Percentiles rank a stretch among this genome's conserved stretches.
phyloP scores from a whole-genome alignment of 2,329 filamentous ascomycete species.

The Zymoseptoria crescenta region DNA sequence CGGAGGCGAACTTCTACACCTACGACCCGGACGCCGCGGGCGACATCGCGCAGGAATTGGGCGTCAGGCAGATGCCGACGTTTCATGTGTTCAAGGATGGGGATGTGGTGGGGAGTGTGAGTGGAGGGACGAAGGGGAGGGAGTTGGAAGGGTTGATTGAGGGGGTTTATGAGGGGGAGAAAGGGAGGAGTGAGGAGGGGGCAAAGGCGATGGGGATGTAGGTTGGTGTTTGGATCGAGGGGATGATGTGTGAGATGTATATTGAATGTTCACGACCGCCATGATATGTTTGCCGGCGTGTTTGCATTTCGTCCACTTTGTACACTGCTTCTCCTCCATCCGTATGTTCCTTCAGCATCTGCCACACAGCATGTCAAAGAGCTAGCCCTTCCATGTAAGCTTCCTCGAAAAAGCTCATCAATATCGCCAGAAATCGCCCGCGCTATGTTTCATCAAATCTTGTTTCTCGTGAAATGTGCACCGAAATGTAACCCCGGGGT shows the following conservation, averaged over 20 bases:
- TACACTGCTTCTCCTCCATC: neutral
- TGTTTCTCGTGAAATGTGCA: constrained; percentile 4
- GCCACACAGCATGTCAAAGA: neutral
- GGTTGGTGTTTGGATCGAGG: neutral
- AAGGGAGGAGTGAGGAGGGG: neutral
- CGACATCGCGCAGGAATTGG: constrained; percentile 28
- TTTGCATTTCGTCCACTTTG: neutral
- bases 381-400: neutral
- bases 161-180: constrained; percentile 22
- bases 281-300: neutral
- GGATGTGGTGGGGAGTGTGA: constrained; percentile 23
- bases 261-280: neutral
- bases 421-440: neutral
- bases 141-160: constrained; percentile 23
- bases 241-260: neutral
- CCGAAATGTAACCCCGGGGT: neutral
- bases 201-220: too few relatives aligned
- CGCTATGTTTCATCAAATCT: constrained; percentile 10
- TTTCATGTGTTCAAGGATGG: constrained; percentile 30
- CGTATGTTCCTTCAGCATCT: neutral
- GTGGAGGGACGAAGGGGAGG: constrained; percentile 22
- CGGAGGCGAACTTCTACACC: constrained; percentile 25
- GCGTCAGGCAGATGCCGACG: constrained; percentile 26
- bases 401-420: neutral
- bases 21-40: constrained; percentile 26